These are phyloP conservation scores for Pseudocercospora ulei DNA, from an alignment of 2,329 filamentous ascomycete genomes.

Conservation along the genomic window DNA sequence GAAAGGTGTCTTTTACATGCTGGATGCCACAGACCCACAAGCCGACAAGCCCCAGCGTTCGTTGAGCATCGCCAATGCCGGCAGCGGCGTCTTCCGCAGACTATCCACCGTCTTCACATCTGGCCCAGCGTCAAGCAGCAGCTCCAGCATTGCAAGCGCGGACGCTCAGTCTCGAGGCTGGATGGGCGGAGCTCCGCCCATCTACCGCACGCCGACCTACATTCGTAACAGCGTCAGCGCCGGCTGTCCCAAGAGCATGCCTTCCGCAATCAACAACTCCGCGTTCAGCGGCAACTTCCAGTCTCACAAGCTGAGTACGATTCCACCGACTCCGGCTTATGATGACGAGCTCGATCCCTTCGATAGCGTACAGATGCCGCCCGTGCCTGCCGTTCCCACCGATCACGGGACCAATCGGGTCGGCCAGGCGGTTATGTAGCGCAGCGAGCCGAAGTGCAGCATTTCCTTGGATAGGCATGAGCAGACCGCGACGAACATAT, in stretches of 20 bases:
- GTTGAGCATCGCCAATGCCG: conserved; percentile 26
- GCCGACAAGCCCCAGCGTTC: conserved; percentile 20
- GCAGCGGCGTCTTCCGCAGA: conserved; percentile 29
- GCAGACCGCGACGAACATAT: conserved; percentile 8
- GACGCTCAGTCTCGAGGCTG: conserved; percentile 17
- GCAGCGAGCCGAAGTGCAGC: neutral
- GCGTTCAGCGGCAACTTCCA: conserved; percentile 25
- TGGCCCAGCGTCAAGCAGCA: conserved; percentile 15
- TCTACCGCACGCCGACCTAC: conserved; percentile 32
- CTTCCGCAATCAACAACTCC: conserved; percentile 26
- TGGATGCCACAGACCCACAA: conserved; percentile 30
- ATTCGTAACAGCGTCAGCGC: conserved; percentile 34
- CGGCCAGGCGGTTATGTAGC: conserved; percentile 15
- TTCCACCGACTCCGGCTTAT: conserved; percentile 37
- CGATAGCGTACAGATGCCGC: conserved; percentile 27
- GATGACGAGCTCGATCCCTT: conserved; percentile 34
- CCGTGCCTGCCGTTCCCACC: conserved; percentile 19
- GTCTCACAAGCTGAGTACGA: conserved; percentile 34
- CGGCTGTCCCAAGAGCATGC: conserved; percentile 37
- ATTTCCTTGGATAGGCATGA: conserved; percentile 1
- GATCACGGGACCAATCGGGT: conserved; percentile 6
- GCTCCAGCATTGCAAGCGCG: conserved; percentile 24
- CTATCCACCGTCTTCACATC: conserved; percentile 31
- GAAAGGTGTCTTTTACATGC: conserved; percentile 41
- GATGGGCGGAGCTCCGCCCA: conserved; percentile 19